Evolutionary conservation across 495 filamentous ascomycete genomes (phyloP).

Genomic region (Talaromyces nanjingensis): DNA sequence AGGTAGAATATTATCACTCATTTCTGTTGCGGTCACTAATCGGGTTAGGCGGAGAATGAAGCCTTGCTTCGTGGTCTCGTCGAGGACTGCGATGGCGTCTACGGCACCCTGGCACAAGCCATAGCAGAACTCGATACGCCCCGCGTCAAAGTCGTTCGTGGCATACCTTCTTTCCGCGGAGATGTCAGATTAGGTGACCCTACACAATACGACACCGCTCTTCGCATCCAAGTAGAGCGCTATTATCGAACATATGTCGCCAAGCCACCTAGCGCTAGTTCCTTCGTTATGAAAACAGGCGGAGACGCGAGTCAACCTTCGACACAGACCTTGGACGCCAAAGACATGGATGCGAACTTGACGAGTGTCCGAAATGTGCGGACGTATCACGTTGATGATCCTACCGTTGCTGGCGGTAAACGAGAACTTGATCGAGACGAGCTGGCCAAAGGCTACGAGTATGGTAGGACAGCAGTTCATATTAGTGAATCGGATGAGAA

Average conservation of each 20-base stretch:
- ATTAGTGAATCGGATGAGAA: conserved; percentile 79
- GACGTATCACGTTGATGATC: conserved; percentile 73
- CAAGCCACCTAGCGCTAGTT: conserved; percentile 64
- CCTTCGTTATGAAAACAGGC: conserved; percentile 53
- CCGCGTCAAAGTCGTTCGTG: conserved; percentile 62
- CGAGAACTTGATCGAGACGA: conserved; percentile 76
- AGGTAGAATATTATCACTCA: conserved; percentile 38
- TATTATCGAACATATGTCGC: conserved; percentile 80
- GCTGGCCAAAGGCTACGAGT: conserved; percentile 87
- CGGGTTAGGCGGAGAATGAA: conserved; percentile 57
- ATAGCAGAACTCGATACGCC: conserved; percentile 71
- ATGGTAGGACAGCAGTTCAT: conserved; percentile 84
- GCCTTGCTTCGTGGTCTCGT: conserved; percentile 51
- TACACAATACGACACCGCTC: conserved; percentile 61
- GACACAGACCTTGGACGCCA: conserved; percentile 36
- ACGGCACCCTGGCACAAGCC: conserved; percentile 79
- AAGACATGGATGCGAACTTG: conserved; percentile 32
- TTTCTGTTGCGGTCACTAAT: conserved; percentile 2
- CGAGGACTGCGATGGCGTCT: conserved; percentile 59
- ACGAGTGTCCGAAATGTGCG: conserved; percentile 62
- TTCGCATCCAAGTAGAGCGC: conserved; percentile 82
- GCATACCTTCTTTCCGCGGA: conserved; percentile 73
- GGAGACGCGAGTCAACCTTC: conserved; percentile 41
- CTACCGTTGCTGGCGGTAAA: conserved; percentile 68
- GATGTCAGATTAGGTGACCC: conserved; percentile 73